Evolutionary conservation across 805 yeast species (phyloP), one percentile per base, ranked within the genome.

Genomic region (Cyberlindnera suaveolens): DNA sequence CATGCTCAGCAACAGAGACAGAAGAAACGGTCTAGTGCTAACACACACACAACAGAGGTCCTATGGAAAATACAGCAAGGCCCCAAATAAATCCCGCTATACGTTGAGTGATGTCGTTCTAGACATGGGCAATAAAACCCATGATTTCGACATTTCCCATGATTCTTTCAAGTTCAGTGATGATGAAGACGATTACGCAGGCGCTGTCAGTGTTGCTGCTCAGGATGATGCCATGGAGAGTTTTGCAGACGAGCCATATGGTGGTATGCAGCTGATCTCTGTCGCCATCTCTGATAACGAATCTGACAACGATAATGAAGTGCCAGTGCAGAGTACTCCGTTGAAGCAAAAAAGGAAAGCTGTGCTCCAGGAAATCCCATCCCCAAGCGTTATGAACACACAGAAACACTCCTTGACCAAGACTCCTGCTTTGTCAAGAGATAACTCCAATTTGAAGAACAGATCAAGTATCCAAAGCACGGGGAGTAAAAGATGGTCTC

Each of bases 401-500:
- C 34, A 38, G 39, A 49, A 57, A 39, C 39, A 49, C 10, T 50
- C 59, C 14, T 31, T 54, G 36, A 19, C 43, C 14, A 36, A 42
- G 6, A n/a, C 49, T 6, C 44, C 50, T 3, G 30, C 42, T 5
- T 44, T 54, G 30, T 51, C 50, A 39, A 54, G 57, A 48, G 47
- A 46, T 27, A 50, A 46, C 17, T 57, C 61, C 4, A 54, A 48
- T n/a, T 31, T 52, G 17, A 52, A 54, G 38, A 56, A 49, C 27
- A 48, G 61, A 49, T 43, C 53, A 0, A 55, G 60, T 2, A 1
- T 51, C 15, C 40, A 38, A 26, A 38, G 40, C 48, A 40, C 33
- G 51, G 55, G 5, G 51, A 50, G 34, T 39, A 57, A 57, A 38
- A 56, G 61, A 54, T 57, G 60, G 60, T 57, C 61, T 3, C 26